A percentile compares a stretch with the other conserved stretches of the same genome.
These are phyloP conservation scores for Colletotrichum tabaci DNA, from an alignment of 2,329 filamentous ascomycete species.

Conservation along the genomic window DNA sequence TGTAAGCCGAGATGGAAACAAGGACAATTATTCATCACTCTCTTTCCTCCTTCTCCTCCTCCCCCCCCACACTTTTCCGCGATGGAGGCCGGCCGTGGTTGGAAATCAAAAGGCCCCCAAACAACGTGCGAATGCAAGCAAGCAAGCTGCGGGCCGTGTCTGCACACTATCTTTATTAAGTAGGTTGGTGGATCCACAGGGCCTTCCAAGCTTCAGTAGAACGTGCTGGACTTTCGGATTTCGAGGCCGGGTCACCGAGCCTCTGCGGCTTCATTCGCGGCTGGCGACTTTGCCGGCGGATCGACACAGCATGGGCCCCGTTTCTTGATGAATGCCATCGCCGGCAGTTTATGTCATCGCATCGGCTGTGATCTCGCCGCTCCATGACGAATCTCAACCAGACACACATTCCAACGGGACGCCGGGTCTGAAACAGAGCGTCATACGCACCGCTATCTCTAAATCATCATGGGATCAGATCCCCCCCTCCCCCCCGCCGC, in stretches of 20 bases:
- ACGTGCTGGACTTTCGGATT: slow-evolving; percentile 1
- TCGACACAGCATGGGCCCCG: not conserved
- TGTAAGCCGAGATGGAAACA: slow-evolving; percentile 31
- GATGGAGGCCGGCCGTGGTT: slow-evolving; percentile 2
- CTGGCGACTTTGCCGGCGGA: not conserved
- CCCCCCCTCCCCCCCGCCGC: no score
- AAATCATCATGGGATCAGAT: not conserved
- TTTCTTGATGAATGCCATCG: not conserved
- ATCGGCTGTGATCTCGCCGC: no score
- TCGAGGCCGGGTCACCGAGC: not conserved
- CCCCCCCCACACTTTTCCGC: slow-evolving; percentile 24
- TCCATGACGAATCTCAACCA: not conserved
- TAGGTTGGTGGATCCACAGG: not conserved
- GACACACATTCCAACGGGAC: not conserved
- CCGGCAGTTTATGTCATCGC: not conserved
- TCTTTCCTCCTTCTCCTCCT: no score
- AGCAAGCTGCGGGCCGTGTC: slow-evolving; percentile 12
- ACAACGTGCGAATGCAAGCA: slow-evolving; percentile 23
- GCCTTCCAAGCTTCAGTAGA: not conserved
- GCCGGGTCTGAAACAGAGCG: slow-evolving; percentile 4
- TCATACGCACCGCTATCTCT: not conserved
- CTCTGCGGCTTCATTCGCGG: not conserved
- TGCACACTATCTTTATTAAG: not conserved
- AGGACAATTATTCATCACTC: slow-evolving; percentile 30
- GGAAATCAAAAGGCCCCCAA: slow-evolving; percentile 10